Evolutionary conservation across 2,329 filamentous ascomycete genomes (phyloP), one percentile per base, ranked within the genome.

Genomic region (Neopestalotiopsis rosae): DNA sequence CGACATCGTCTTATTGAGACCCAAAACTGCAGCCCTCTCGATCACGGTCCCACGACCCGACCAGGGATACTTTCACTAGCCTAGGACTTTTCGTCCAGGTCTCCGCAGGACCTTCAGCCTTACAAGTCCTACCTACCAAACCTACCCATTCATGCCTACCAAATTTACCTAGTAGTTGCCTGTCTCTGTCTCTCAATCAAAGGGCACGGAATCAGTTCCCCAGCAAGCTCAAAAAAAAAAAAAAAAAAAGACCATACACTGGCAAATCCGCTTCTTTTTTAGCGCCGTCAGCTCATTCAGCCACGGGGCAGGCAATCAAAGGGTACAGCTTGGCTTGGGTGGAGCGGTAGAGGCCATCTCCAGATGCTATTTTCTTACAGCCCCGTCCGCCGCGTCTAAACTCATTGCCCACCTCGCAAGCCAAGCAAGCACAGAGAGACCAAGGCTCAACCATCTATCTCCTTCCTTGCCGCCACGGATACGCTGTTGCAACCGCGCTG

Each of bases 241-340:
- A 38, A 10, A 7, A 38, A 38, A 38, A 38, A 38, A 38, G 34
- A 38, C 45, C 45, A 52, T 62, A 67, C 66, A 67, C 66, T 67
- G 66, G 58, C 66, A 62, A 38, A 40, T 24, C 61, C 38, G 38
- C 20, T 24, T 38, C 38, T 64, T 65, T 52, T 65, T 67, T 71
- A 71, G 72, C 69, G 72, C 68, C 34, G 69, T 72, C 73, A 74
- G 73, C 72, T 72, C 68, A 74, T 71, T 71, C 71, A 75, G 72
- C 69, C 70, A 71, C 69, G 65, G 68, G 69, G 67, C 66, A 57
- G 38, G 38, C 57, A 59, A 59, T 69, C 63, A 34, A 69, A 68
- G 59, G 45, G 45, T 52, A 17, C 45, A n/a, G 45, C 45, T 52
- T 20, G 45, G 17, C 45, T 52, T 20, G 17, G 45, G 45, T 52